phyloP scores from a whole-genome alignment of 176 grass and related monocot genomes.

The Eragrostis nindensis region DNA sequence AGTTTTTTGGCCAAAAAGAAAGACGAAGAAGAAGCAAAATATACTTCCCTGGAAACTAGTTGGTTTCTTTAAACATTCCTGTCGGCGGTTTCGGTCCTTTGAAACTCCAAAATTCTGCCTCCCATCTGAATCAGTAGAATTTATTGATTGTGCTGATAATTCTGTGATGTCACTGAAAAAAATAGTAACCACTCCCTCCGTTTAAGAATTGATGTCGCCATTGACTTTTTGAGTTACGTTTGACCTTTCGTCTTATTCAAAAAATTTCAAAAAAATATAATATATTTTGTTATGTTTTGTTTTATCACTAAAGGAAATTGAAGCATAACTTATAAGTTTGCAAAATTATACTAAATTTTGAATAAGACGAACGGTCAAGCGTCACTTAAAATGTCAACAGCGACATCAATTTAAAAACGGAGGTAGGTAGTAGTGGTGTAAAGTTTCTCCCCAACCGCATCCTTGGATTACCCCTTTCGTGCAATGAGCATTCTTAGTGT shows the following conservation, averaged over 20 bases:
- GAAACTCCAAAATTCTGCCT: not conserved
- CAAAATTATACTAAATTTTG: no score
- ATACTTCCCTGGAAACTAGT: not conserved
- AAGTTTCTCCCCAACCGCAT: not conserved
- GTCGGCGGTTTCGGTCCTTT: not conserved
- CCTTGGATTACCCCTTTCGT: conserved; percentile 20
- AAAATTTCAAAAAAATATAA: no score
- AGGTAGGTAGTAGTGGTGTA: no score
- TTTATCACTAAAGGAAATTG: no score
- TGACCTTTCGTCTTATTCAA: no score
- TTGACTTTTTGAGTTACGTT: no score
- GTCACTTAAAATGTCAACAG: no score
- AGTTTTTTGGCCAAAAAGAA: not conserved
- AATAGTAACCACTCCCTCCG: not conserved
- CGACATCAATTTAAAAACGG: no score
- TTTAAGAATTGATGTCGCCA: no score
- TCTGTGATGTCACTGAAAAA: not conserved
- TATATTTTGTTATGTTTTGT: no score
- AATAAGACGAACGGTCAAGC: no score
- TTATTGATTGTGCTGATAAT: not conserved
- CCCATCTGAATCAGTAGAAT: conserved; percentile 10
- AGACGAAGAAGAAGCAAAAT: not conserved
- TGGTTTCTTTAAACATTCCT: not conserved
- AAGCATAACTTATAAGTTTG: no score
- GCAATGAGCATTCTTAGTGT: conserved; percentile 5